A percentile compares a stretch with the other conserved stretches of the same genome.
These are phyloP conservation scores for Cucurbita argyrosperma DNA, from an alignment of 306 rosid genomes.

Conservation along the genomic window DNA sequence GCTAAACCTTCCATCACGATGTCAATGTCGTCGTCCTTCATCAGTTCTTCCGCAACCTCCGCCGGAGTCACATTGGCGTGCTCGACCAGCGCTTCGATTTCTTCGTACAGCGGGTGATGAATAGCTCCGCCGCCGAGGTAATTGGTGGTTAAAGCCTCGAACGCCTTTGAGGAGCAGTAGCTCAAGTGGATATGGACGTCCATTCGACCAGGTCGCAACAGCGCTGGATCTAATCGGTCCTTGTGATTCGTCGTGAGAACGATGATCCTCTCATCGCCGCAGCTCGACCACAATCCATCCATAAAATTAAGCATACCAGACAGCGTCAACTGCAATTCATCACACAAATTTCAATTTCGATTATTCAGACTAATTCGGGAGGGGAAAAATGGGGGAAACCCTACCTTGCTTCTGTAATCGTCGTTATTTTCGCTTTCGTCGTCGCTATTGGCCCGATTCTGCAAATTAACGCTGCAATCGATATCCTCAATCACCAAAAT, in stretches of 20 bases:
- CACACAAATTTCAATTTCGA: not conserved
- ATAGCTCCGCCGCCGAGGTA: slow-evolving; percentile 24
- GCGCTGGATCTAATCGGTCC: slow-evolving; percentile 34
- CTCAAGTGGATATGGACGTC: slow-evolving; percentile 47
- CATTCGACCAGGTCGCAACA: slow-evolving; percentile 53
- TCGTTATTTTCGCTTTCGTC: not conserved
- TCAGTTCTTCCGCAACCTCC: slow-evolving; percentile 33
- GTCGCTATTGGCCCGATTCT: not conserved
- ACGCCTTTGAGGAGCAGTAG: slow-evolving; percentile 26
- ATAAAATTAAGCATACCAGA: not conserved
- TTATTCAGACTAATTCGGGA: not conserved
- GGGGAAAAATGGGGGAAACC: not conserved
- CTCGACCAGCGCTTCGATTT: slow-evolving; percentile 22
- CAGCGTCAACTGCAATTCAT: not conserved
- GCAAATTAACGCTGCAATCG: not conserved
- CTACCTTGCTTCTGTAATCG: not conserved
- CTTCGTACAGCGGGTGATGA: slow-evolving; percentile 7
- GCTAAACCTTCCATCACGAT: slow-evolving; percentile 12
- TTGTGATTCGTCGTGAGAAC: slow-evolving; percentile 45
- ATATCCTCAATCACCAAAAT: slow-evolving; percentile 2
- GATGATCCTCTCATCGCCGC: slow-evolving; percentile 46
- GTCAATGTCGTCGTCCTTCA: slow-evolving; percentile 33
- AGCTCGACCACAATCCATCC: slow-evolving; percentile 49
- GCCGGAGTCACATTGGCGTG: slow-evolving; percentile 30
- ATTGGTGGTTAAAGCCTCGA: slow-evolving; percentile 24